Conservation (phyloP, 495 filamentous ascomycete genomes). For the Aspergillus heteromorphus region DNA sequence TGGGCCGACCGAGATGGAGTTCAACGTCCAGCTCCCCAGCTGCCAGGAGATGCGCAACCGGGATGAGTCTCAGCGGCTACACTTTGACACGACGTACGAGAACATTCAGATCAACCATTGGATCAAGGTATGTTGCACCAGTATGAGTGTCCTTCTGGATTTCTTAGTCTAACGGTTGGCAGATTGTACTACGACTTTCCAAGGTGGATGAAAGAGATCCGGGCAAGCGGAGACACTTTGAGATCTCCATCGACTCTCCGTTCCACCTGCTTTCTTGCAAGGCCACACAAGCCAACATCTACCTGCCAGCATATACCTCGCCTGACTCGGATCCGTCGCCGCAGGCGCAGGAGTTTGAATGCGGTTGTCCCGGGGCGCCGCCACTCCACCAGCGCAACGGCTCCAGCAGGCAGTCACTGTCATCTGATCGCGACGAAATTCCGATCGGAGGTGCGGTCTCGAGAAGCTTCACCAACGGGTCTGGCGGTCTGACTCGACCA, state of each 20-base stretch:
- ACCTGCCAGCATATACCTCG: slow-evolving; percentile 76
- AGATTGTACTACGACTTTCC: slow-evolving; percentile 97
- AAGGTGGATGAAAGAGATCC: slow-evolving; percentile 79
- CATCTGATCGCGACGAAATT: slow-evolving; percentile 22
- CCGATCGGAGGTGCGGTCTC: slow-evolving; percentile 22
- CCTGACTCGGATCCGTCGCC: slow-evolving; percentile 45
- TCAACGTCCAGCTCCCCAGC: slow-evolving; percentile 90
- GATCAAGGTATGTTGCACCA: slow-evolving; percentile 74
- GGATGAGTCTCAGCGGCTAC: slow-evolving; percentile 66
- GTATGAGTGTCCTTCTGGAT: neutral
- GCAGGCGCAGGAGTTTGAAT: slow-evolving; percentile 52
- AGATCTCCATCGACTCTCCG: slow-evolving; percentile 97
- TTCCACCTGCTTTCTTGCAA: slow-evolving; percentile 94
- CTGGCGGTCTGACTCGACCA: slow-evolving; percentile 42
- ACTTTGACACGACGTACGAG: slow-evolving; percentile 93
- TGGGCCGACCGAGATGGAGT: slow-evolving; percentile 94
- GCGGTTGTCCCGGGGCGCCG: slow-evolving; percentile 71
- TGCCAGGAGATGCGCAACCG: slow-evolving; percentile 80
- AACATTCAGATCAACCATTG: slow-evolving; percentile 97
- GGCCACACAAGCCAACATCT: slow-evolving; percentile 85
- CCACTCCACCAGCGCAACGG: slow-evolving; percentile 29
- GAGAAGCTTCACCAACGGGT: slow-evolving; percentile 43
- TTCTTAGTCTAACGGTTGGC: neutral
- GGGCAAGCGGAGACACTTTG: slow-evolving; percentile 83
- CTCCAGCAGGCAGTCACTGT: slow-evolving; percentile 32